A percentile compares a stretch with the other conserved stretches of the same genome.
phyloP scores from a whole-genome alignment of 2,329 filamentous ascomycete genomes.

The Cladophialophora carrionii region DNA sequence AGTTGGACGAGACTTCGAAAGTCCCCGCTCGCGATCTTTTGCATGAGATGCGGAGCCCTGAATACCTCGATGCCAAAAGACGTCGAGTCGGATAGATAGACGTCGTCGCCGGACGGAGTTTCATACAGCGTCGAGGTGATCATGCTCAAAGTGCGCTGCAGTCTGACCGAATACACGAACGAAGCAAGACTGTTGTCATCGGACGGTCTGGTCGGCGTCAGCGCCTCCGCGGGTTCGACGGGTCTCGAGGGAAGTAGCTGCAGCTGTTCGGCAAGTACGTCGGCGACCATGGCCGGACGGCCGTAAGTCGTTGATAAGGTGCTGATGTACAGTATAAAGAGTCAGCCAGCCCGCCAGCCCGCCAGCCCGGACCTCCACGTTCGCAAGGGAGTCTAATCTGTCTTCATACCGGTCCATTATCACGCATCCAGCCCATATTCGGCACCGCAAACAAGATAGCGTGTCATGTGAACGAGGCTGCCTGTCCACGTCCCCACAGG shows the following conservation, averaged over 20 bases:
- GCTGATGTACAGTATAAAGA: background rate
- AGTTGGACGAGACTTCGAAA: slow-evolving; percentile 11
- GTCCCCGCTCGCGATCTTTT: background rate
- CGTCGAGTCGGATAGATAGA: background rate
- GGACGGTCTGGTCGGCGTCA: background rate
- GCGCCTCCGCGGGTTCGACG: background rate
- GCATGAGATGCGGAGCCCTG: slow-evolving; percentile 1
- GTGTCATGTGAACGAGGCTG: slow-evolving; percentile 38
- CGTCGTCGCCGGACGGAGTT: background rate
- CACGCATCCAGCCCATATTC: slow-evolving; percentile 45
- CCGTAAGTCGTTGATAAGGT: slow-evolving; percentile 15
- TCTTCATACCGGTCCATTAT: slow-evolving; percentile 41
- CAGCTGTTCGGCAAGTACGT: background rate
- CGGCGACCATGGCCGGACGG: slow-evolving; percentile 9
- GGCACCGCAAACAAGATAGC: slow-evolving; percentile 32
- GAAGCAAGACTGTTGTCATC: background rate
- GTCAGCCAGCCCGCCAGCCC: background rate
- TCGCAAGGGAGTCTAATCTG: background rate
- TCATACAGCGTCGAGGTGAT: background rate
- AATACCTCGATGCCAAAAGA: background rate
- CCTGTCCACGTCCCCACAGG: background rate
- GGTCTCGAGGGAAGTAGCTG: background rate
- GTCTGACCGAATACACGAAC: background rate
- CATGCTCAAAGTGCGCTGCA: background rate
- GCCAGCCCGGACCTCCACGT: background rate